Percentiles rank a stretch among this genome's conserved stretches.
phyloP scores from a whole-genome alignment of 805 yeast genomes.

The Candida palmyrensis region DNA sequence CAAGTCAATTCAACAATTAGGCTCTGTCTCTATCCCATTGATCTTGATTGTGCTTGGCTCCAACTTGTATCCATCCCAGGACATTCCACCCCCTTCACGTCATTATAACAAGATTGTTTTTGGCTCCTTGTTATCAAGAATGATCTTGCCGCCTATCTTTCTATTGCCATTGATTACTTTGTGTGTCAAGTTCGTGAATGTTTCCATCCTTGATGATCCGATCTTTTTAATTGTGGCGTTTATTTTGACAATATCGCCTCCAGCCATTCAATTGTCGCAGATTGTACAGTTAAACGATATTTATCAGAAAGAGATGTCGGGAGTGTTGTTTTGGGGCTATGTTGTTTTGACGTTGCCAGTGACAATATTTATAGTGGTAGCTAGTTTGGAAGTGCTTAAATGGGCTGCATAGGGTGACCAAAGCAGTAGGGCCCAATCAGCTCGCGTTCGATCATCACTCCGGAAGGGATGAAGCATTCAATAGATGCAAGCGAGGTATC shows the following conservation, averaged over 20 bases:
- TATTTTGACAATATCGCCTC: constrained; percentile 72
- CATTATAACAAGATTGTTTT: constrained; percentile 59
- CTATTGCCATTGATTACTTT: constrained; percentile 63
- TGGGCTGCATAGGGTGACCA: no score
- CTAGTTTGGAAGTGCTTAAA: constrained; percentile 55
- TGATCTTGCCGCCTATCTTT: constrained; percentile 72
- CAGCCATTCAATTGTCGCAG: constrained; percentile 79
- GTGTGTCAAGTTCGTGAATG: constrained; percentile 56
- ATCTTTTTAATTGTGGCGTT: constrained; percentile 74
- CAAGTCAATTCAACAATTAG: constrained; percentile 58
- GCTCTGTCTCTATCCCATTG: constrained; percentile 72
- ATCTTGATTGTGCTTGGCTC: constrained; percentile 74
- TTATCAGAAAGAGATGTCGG: constrained; percentile 79
- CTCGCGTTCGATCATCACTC: no score
- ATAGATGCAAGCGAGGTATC: no score
- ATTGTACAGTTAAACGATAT: constrained; percentile 73
- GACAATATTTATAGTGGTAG: constrained; percentile 65
- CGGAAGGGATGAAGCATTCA: no score
- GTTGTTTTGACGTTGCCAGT: constrained; percentile 72
- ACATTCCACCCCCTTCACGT: constrained; percentile 59
- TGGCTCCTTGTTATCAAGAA: constrained; percentile 69
- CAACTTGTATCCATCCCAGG: constrained; percentile 65
- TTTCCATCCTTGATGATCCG: constrained; percentile 75
- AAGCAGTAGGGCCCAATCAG: no score
- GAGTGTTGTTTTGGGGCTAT: constrained; percentile 78